Conservation (phyloP, 148 eudicot species). For the Bassia scoparia region DNA sequence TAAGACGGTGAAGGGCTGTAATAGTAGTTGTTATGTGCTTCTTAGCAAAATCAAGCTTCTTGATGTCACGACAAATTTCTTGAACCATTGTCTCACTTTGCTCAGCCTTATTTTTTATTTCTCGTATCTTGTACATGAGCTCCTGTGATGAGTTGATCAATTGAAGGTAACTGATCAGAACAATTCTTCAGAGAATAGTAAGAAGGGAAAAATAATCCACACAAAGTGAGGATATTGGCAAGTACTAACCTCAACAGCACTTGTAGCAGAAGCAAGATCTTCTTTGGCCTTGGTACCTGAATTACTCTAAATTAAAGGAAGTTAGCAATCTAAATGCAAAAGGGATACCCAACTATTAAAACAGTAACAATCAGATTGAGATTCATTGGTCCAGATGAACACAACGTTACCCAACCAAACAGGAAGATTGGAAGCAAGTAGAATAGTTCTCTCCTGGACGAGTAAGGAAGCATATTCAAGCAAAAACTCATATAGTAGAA, state of each 20-base stretch:
- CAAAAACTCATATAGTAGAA: background rate
- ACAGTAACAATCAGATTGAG: background rate
- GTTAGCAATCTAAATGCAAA: constrained; percentile 21
- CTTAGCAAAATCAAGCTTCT: constrained; percentile 94
- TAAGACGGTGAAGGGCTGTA: constrained; percentile 98
- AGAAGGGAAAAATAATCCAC: background rate
- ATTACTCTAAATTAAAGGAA: constrained; percentile 72
- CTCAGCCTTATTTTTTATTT: constrained; percentile 93
- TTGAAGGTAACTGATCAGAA: constrained; percentile 2
- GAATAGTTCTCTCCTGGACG: background rate
- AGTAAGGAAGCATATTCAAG: background rate
- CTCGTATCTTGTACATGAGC: constrained; percentile 91
- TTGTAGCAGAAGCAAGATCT: constrained; percentile 98
- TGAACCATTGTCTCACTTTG: constrained; percentile 99
- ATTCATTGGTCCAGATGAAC: background rate
- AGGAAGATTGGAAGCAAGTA: background rate
- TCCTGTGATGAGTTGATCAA: constrained; percentile 44
- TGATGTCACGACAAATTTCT: constrained; percentile 98
- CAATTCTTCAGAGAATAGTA: background rate
- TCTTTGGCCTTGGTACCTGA: constrained; percentile 97
- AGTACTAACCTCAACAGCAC: constrained; percentile 81
- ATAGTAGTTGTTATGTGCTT: constrained; percentile 97
- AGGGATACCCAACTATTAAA: background rate
- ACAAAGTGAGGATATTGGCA: background rate
- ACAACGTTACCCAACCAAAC: background rate